A percentile compares a stretch with the other conserved stretches of the same genome.
phyloP scores from a whole-genome alignment of 768 basidiomycete species.

The Lentinula sp. region DNA sequence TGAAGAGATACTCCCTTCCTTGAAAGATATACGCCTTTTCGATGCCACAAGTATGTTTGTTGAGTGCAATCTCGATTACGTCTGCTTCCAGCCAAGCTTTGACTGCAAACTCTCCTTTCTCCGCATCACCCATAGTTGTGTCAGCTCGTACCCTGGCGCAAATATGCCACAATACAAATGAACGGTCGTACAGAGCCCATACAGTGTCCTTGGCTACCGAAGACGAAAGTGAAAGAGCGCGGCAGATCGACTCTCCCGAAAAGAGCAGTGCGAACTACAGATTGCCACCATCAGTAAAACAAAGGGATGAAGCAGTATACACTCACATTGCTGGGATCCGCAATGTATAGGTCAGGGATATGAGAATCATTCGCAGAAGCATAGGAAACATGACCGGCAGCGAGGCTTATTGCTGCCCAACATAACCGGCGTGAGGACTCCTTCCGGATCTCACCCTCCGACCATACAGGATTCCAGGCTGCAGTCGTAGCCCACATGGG shows the following conservation, averaged over 20 bases:
- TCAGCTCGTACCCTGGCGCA: conserved; percentile 58
- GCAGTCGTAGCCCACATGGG: conserved; percentile 63
- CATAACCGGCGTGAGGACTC: conserved; percentile 69
- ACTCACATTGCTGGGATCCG: conserved; percentile 64
- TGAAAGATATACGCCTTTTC: conserved; percentile 66
- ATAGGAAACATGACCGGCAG: conserved; percentile 61
- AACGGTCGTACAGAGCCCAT: conserved; percentile 70
- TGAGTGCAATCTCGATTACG: conserved; percentile 54
- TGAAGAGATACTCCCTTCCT: conserved; percentile 71
- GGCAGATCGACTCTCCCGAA: conserved; percentile 57
- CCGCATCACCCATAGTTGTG: conserved; percentile 30
- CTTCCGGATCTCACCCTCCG: conserved; percentile 59
- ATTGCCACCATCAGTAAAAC: neutral
- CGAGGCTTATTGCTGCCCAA: conserved; percentile 64
- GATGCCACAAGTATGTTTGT: conserved; percentile 58
- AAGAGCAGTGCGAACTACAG: conserved; percentile 65
- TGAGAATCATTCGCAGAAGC: conserved; percentile 34
- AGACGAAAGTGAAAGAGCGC: conserved; percentile 26
- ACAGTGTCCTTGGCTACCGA: conserved; percentile 51
- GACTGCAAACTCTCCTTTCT: conserved; percentile 58
- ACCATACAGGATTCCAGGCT: conserved; percentile 53
- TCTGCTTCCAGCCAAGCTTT: conserved; percentile 69
- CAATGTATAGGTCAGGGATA: conserved; percentile 46
- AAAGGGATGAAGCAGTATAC: neutral
- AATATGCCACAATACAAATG: conserved; percentile 67